These are phyloP conservation scores for Lathyrus sativus DNA, from an alignment of 306 rosid species.

Conservation along the genomic window DNA sequence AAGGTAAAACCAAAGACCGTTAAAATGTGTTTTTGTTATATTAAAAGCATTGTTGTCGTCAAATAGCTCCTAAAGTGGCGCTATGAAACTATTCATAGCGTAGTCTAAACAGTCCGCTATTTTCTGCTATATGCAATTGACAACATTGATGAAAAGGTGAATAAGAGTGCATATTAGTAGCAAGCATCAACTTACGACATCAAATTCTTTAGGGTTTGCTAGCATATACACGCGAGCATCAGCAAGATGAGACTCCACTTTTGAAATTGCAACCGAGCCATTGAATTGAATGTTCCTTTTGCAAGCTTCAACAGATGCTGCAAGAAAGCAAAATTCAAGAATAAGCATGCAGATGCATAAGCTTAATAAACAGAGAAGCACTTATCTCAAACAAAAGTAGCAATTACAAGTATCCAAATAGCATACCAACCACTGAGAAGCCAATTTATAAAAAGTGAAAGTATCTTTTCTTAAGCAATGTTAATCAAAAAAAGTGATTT, in stretches of 20 bases:
- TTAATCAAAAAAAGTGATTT: neutral
- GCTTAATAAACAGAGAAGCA: slow-evolving; percentile 29
- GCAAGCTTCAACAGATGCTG: slow-evolving; percentile 94
- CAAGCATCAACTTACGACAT: slow-evolving; percentile 66
- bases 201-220: slow-evolving; percentile 90
- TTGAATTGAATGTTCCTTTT: slow-evolving; percentile 94
- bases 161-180: slow-evolving; percentile 12
- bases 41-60: neutral
- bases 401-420: neutral
- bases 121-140: too few species aligned
- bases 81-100: neutral
- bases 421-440: slow-evolving; percentile 3
- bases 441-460: too few species aligned
- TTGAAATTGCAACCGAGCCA: slow-evolving; percentile 82
- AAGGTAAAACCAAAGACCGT: neutral
- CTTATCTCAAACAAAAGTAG: slow-evolving; percentile 7
- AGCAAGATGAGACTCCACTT: slow-evolving; percentile 91
- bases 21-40: slow-evolving; percentile 23
- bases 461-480: too few species aligned
- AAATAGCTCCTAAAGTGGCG: neutral
- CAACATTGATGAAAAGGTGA: neutral
- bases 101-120: too few species aligned
- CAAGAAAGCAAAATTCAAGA: slow-evolving; percentile 31
- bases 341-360: slow-evolving; percentile 31
- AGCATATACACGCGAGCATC: slow-evolving; percentile 98